Percentiles rank a stretch among this genome's conserved stretches.
These are phyloP conservation scores for Cladosporium sp. DNA, from an alignment of 2,329 filamentous ascomycete species.

Conservation along the genomic window DNA sequence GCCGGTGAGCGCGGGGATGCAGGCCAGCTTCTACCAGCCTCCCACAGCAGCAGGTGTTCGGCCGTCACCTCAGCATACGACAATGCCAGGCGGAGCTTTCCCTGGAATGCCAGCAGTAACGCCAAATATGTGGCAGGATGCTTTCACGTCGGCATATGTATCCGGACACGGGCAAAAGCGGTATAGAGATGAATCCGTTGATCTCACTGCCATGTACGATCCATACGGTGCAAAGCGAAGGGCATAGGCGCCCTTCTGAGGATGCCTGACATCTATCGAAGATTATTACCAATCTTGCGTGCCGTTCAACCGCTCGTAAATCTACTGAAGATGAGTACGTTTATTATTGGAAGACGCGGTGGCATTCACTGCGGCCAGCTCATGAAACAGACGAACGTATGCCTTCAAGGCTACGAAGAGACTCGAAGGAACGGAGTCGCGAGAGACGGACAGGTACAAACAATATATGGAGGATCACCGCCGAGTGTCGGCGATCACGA, in stretches of 20 bases:
- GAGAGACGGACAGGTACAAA: not conserved
- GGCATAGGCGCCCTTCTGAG: slow-evolving; percentile 9
- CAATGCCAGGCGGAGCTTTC: not conserved
- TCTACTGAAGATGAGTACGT: too few relatives aligned
- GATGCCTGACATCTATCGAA: not conserved
- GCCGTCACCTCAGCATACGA: not conserved
- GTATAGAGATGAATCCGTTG: slow-evolving; percentile 37
- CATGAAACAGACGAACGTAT: not conserved
- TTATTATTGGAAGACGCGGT: not conserved
- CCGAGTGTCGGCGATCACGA: not conserved
- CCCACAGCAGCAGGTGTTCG: not conserved
- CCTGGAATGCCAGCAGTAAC: slow-evolving; percentile 35
- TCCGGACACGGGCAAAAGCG: slow-evolving; percentile 40
- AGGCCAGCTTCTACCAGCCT: slow-evolving; percentile 6
- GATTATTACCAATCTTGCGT: not conserved
- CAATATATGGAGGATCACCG: not conserved
- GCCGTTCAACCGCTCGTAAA: too few relatives aligned
- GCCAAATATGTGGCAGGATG: slow-evolving; percentile 50
- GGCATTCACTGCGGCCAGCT: not conserved
- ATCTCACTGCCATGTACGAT: not conserved
- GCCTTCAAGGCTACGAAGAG: not conserved
- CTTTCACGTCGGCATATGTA: slow-evolving; percentile 36
- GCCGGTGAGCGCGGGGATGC: slow-evolving; percentile 2
- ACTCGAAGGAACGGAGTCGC: not conserved
- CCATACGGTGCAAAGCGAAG: slow-evolving; percentile 19